phyloP scores from a whole-genome alignment of 352 stramenopile genomes.

The Phytophthora vignae region DNA sequence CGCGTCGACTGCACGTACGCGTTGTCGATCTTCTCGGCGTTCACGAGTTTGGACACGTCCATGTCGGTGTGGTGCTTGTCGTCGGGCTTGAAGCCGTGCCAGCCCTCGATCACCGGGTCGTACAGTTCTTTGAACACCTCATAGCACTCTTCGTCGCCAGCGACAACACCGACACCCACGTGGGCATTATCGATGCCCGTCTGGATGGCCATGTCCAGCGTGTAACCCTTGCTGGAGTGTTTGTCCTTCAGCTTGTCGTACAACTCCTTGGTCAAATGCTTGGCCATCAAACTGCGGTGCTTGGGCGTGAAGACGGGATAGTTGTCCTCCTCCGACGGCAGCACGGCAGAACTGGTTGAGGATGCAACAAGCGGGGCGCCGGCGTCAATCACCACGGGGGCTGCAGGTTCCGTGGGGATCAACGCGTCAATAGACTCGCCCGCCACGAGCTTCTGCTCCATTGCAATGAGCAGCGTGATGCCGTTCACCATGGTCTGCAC shows the following conservation, averaged over 20 bases:
- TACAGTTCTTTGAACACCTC: slow-evolving; percentile 84
- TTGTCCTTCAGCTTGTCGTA: slow-evolving; percentile 86
- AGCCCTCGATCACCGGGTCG: slow-evolving; percentile 88
- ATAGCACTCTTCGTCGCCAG: slow-evolving; percentile 89
- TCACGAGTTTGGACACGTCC: slow-evolving; percentile 77
- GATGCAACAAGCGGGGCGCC: slow-evolving; percentile 46
- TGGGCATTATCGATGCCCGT: slow-evolving; percentile 87
- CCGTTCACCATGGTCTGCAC: slow-evolving; percentile 97
- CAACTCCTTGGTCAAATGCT: slow-evolving; percentile 80
- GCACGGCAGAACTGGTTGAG: slow-evolving; percentile 57
- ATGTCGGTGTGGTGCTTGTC: slow-evolving; percentile 87
- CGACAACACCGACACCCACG: slow-evolving; percentile 84
- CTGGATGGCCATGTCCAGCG: slow-evolving; percentile 87
- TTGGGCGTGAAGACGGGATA: slow-evolving; percentile 84
- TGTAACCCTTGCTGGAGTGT: slow-evolving; percentile 81
- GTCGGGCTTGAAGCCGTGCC: slow-evolving; percentile 85
- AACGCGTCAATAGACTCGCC: slow-evolving; percentile 74
- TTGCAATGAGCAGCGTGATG: slow-evolving; percentile 85
- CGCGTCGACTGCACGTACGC: slow-evolving; percentile 93
- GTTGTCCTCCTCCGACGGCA: slow-evolving; percentile 74
- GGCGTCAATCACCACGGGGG: slow-evolving; percentile 72
- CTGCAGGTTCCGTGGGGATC: slow-evolving; percentile 62
- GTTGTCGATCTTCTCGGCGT: slow-evolving; percentile 73
- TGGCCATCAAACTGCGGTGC: slow-evolving; percentile 90
- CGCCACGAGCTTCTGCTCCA: slow-evolving; percentile 88